Conservation (phyloP, 179 eudicot genomes). For the Silene noctiflora region DNA sequence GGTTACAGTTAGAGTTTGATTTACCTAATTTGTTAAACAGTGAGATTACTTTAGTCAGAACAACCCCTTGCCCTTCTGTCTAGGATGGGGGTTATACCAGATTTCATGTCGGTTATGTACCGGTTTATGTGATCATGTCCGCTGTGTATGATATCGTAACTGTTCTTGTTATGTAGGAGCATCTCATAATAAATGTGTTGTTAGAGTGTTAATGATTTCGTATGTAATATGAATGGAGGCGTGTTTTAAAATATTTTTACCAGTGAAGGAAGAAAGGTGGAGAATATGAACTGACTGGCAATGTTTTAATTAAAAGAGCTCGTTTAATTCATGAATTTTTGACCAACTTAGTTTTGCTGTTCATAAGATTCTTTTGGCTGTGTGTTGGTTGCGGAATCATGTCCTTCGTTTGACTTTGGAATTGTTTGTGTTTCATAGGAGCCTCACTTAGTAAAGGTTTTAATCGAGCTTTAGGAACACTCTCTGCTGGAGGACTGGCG, state of each 20-base stretch:
- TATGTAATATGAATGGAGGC: background rate
- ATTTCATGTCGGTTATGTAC: background rate
- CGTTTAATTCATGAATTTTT: background rate
- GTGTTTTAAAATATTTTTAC: background rate
- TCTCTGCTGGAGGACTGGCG: constrained; percentile 46
- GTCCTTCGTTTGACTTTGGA: background rate
- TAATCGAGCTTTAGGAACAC: constrained; percentile 47
- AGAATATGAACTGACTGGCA: background rate
- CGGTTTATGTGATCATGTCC: background rate
- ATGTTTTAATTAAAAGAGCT: background rate
- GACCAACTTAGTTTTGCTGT: background rate
- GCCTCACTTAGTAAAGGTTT: constrained; percentile 51
- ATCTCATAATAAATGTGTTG: background rate
- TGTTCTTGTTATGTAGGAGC: background rate
- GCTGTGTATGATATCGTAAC: no score
- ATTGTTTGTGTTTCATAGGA: constrained; percentile 26
- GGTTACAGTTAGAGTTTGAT: no score
- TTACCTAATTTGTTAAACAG: background rate
- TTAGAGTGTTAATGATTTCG: background rate
- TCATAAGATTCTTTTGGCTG: background rate
- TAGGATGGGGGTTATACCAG: no score
- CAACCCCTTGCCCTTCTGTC: no score
- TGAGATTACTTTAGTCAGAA: background rate
- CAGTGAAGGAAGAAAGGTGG: background rate
- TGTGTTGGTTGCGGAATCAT: background rate